These are phyloP conservation scores for Fusarium hainanense DNA, from an alignment of 2,329 filamentous ascomycete species.

Conservation along the genomic window DNA sequence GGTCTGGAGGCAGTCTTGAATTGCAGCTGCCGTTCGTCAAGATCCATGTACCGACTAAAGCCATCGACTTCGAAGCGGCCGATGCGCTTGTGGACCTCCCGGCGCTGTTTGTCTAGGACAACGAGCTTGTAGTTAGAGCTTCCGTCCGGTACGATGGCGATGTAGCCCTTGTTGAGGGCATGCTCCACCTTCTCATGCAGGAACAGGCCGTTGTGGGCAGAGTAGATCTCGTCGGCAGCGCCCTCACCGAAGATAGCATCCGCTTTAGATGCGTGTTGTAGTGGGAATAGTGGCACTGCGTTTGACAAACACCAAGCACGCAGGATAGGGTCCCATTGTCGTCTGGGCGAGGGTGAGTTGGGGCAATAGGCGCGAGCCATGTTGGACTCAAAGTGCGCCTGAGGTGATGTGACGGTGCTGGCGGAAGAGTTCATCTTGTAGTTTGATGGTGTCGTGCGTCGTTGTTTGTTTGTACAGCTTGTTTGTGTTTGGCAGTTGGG, in stretches of 20 bases:
- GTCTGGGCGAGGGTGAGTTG: fast-evolving
- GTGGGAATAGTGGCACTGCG: not conserved
- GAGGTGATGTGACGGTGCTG: not conserved
- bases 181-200: not conserved
- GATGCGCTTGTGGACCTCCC: not conserved
- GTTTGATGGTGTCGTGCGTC: no score
- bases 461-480: no score
- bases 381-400: not conserved
- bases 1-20: not conserved
- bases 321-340: not conserved
- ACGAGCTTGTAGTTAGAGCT: not conserved
- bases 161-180: not conserved
- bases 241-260: not conserved
- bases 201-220: not conserved
- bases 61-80: not conserved
- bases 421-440: no score
- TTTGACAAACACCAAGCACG: not conserved
- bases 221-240: not conserved
- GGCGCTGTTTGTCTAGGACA: not conserved
- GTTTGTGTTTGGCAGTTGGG: no score
- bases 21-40: not conserved
- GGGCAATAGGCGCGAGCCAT: not conserved
- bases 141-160: not conserved
- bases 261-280: not conserved
- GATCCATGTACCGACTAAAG: not conserved